These are phyloP conservation scores for Hortiboletus flavorubellus DNA, from an alignment of 768 basidiomycete genomes.

Conservation along the genomic window DNA sequence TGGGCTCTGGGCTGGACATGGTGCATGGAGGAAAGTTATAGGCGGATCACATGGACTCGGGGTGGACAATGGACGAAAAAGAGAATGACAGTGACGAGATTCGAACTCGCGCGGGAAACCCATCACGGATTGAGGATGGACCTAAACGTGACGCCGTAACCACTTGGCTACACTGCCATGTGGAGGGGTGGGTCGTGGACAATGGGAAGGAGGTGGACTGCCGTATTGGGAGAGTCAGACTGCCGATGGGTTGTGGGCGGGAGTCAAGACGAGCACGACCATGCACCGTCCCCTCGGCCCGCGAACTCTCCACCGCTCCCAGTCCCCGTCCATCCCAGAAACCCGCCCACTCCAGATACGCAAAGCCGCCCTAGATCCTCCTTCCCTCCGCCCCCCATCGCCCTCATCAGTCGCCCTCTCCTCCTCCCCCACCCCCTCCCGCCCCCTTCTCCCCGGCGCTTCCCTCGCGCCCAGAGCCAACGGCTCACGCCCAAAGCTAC, in stretches of 20 bases:
- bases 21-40: slow-evolving; percentile 9
- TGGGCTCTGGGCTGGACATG: slow-evolving; percentile 16
- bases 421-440: slow-evolving; percentile 33
- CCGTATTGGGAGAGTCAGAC: neutral
- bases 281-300: slow-evolving; percentile 51
- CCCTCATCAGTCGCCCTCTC: slow-evolving; percentile 25
- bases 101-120: slow-evolving; percentile 59
- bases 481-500: slow-evolving; percentile 33
- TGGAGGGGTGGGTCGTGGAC: fast-evolving
- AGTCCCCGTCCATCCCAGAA: slow-evolving; percentile 41
- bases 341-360: slow-evolving; percentile 41
- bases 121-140: slow-evolving; percentile 44
- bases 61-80: slow-evolving; percentile 16
- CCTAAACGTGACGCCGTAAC: slow-evolving; percentile 62
- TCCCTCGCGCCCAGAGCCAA: slow-evolving; percentile 19
- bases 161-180: slow-evolving; percentile 56
- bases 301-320: slow-evolving; percentile 39
- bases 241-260: slow-evolving; percentile 10
- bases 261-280: slow-evolving; percentile 11
- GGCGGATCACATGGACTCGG: neutral
- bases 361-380: slow-evolving; percentile 31
- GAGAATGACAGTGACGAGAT: slow-evolving; percentile 52
- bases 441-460: slow-evolving; percentile 31
- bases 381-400: slow-evolving; percentile 29
- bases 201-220: neutral